Evolutionary conservation across 805 yeast species (phyloP).

Genomic region (Candida khao-thaluensis): DNA sequence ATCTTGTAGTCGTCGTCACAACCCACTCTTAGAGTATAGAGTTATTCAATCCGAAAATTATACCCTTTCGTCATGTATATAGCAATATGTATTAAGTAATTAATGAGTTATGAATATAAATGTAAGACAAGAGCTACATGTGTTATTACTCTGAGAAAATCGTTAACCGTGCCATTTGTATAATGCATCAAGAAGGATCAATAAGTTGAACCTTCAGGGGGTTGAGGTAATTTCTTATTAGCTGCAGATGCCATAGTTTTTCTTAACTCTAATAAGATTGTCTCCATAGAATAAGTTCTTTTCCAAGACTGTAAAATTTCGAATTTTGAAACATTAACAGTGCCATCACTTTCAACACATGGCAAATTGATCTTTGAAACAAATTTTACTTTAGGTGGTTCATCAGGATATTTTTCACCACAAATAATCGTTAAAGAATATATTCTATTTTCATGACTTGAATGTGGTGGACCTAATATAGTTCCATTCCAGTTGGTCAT

Average conservation of each 20-base stretch:
- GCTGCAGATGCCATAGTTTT: constrained; percentile 77
- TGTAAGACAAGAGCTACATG: not conserved
- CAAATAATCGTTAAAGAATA: constrained; percentile 80
- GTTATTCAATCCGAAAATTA: too few species aligned
- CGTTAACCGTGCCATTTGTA: too few species aligned
- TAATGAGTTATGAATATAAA: constrained; percentile 1
- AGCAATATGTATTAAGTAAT: not conserved
- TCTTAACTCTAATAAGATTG: constrained; percentile 83
- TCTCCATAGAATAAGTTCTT: constrained; percentile 88
- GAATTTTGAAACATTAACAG: constrained; percentile 46
- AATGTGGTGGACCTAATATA: constrained; percentile 93
- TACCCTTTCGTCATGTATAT: not conserved
- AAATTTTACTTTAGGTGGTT: constrained; percentile 82
- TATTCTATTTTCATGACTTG: constrained; percentile 87
- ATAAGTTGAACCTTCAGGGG: constrained; percentile 81
- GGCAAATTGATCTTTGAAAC: constrained; percentile 86
- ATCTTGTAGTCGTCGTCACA: not conserved
- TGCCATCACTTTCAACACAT: constrained; percentile 74
- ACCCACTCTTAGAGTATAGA: too few species aligned
- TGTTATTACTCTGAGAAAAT: not conserved
- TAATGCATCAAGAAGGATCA: too few species aligned
- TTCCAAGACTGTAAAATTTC: constrained; percentile 82
- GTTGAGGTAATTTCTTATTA: constrained; percentile 86
- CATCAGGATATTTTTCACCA: constrained; percentile 81
- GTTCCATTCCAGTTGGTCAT: constrained; percentile 99